Percentiles rank a stretch among this genome's conserved stretches.
These are phyloP conservation scores for Verticillium longisporum DNA, from an alignment of 2,329 filamentous ascomycete species.

Conservation along the genomic window DNA sequence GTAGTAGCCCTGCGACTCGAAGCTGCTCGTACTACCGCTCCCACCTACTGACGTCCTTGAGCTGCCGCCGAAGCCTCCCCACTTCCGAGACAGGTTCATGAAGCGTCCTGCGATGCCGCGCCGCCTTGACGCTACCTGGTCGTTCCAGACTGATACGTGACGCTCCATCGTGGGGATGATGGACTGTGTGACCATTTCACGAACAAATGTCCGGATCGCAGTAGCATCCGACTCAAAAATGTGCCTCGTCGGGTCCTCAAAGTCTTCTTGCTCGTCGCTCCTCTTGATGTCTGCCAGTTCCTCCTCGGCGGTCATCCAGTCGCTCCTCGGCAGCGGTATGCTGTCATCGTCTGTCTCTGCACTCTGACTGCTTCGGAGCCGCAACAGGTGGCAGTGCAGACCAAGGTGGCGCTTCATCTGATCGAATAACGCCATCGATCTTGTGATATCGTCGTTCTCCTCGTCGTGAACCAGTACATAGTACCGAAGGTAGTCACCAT, in stretches of 20 bases:
- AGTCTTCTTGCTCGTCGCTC: slow-evolving; percentile 62
- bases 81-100: slow-evolving; percentile 87
- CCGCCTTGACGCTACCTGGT: slow-evolving; percentile 86
- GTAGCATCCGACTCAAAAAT: slow-evolving; percentile 90
- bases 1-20: slow-evolving; percentile 78
- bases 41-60: slow-evolving; percentile 54
- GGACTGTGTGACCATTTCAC: slow-evolving; percentile 93
- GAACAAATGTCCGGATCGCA: slow-evolving; percentile 80
- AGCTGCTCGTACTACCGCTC: slow-evolving; percentile 44
- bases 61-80: slow-evolving; percentile 70
- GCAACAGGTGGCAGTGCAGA: slow-evolving; percentile 85
- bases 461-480: slow-evolving; percentile 97
- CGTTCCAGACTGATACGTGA: slow-evolving; percentile 87
- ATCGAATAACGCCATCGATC: slow-evolving; percentile 86
- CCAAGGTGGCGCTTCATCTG: slow-evolving; percentile 99
- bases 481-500: slow-evolving; percentile 88
- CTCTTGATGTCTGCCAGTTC: slow-evolving; percentile 69
- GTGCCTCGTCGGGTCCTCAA: slow-evolving; percentile 66
- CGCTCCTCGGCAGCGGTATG: slow-evolving; percentile 68
- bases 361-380: slow-evolving; percentile 78
- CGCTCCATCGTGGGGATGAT: slow-evolving; percentile 96
- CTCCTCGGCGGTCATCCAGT: slow-evolving; percentile 86
- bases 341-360: slow-evolving; percentile 89
- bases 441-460: slow-evolving; percentile 84
- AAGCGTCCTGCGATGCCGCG: slow-evolving; percentile 89